Evolutionary conservation across 2,329 filamentous ascomycete genomes (phyloP).

Genomic region (Dothiorella sarmentorum): DNA sequence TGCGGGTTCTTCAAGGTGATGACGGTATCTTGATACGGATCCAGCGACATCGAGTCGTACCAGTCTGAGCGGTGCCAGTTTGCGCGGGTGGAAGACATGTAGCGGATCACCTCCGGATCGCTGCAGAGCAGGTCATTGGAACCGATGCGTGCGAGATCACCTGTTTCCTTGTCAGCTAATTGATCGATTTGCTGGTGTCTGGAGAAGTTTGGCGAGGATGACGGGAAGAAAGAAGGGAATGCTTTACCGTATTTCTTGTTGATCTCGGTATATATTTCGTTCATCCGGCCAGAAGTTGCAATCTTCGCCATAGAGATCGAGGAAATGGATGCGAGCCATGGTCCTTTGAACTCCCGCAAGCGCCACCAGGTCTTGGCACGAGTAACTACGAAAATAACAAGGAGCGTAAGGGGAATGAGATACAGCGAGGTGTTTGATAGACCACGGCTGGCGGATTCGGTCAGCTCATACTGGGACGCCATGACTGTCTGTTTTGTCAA

Average conservation of each 20-base stretch:
- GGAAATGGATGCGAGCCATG: slow-evolving; percentile 24
- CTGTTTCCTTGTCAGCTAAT: slow-evolving; percentile 24
- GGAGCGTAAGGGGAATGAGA: slow-evolving; percentile 18
- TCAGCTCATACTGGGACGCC: background rate
- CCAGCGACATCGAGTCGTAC: slow-evolving; percentile 47
- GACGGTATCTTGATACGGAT: slow-evolving; percentile 53
- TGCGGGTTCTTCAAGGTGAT: slow-evolving; percentile 51
- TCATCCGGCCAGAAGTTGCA: slow-evolving; percentile 22
- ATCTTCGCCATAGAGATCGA: slow-evolving; percentile 23
- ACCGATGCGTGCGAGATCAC: slow-evolving; percentile 44
- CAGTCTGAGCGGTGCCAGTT: slow-evolving; percentile 39
- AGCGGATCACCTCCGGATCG: slow-evolving; percentile 45
- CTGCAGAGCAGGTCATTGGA: slow-evolving; percentile 50
- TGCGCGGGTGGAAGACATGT: slow-evolving; percentile 41
- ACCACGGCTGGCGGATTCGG: background rate
- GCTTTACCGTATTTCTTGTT: slow-evolving; percentile 23
- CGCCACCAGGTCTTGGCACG: slow-evolving; percentile 22
- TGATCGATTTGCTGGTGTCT: too few species aligned
- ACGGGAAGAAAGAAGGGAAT: too few species aligned
- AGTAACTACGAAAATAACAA: slow-evolving; percentile 12
- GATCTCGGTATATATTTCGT: slow-evolving; percentile 16
- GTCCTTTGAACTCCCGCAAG: slow-evolving; percentile 26
- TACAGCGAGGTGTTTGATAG: background rate
- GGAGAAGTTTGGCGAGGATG: too few species aligned
- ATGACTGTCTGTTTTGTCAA: background rate